These are phyloP conservation scores for Tarenaya hassleriana DNA, from an alignment of 345 rosid species.

Conservation along the genomic window DNA sequence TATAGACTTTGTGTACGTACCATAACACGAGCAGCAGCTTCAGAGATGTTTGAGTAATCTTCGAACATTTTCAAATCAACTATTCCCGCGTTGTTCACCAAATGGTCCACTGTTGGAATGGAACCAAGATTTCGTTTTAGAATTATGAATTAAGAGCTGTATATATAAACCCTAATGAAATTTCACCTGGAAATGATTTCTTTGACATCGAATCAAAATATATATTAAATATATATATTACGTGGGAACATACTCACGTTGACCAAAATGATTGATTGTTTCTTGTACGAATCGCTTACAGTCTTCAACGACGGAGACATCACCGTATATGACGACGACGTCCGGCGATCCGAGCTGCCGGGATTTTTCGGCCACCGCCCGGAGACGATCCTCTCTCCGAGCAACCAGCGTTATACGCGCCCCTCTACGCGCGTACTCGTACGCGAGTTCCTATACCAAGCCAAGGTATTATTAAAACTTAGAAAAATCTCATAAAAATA, in stretches of 20 bases:
- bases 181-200: no score
- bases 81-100: constrained; percentile 45
- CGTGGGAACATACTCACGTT: no score
- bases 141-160: no score
- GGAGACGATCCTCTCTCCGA: constrained; percentile 19
- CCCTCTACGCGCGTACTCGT: constrained; percentile 27
- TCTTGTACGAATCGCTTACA: constrained; percentile 21
- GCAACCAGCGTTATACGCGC: constrained; percentile 21
- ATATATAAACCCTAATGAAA: no score
- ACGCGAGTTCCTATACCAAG: constrained; percentile 10
- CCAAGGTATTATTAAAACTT: no score
- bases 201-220: no score
- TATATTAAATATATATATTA: no score
- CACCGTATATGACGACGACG: constrained; percentile 14
- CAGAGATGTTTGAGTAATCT: constrained; percentile 24
- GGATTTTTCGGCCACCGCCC: constrained; percentile 5
- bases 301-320: constrained; percentile 20
- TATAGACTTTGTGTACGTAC: no score
- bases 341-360: constrained; percentile 20
- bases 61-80: constrained; percentile 26
- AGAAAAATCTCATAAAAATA: no score
- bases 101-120: constrained; percentile 40
- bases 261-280: constrained; percentile 16
- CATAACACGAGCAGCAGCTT: constrained; percentile 30
- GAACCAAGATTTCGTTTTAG: no score